Percentiles rank a stretch among this genome's conserved stretches.
These are phyloP conservation scores for Dothideomycetidae sp. DNA, from an alignment of 2,329 filamentous ascomycete genomes.

Conservation along the genomic window DNA sequence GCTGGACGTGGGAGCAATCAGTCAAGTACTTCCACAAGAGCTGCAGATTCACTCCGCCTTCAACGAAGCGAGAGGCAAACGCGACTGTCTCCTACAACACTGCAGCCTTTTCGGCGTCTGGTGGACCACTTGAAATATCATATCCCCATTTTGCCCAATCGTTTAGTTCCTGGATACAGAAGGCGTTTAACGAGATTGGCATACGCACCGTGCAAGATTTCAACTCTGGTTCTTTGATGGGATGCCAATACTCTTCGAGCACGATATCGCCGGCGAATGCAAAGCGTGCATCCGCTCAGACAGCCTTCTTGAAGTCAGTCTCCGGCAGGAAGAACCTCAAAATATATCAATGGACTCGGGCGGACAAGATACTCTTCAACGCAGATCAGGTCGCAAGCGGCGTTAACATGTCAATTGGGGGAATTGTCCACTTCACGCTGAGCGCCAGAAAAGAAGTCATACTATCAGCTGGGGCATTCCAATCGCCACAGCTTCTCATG, in stretches of 20 bases:
- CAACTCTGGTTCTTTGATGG: slow-evolving; percentile 16
- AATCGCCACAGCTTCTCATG: slow-evolving; percentile 22
- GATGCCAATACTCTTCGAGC: slow-evolving; percentile 14
- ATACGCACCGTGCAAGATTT: slow-evolving; percentile 18
- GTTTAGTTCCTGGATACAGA: slow-evolving; percentile 19
- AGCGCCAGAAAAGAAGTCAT: slow-evolving; percentile 21
- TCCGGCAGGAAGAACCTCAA: slow-evolving; percentile 13
- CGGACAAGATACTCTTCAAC: slow-evolving; percentile 23
- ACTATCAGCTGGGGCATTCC: slow-evolving; percentile 19
- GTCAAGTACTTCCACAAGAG: slow-evolving; percentile 16
- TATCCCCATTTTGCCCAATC: slow-evolving; percentile 19
- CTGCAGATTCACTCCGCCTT: slow-evolving; percentile 14
- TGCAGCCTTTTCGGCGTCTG: slow-evolving; percentile 13
- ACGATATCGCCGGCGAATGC: slow-evolving; percentile 22
- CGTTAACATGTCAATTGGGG: slow-evolving; percentile 18
- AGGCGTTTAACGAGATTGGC: slow-evolving; percentile 19
- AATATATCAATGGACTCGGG: slow-evolving; percentile 22
- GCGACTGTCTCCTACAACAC: slow-evolving; percentile 16
- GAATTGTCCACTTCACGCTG: slow-evolving; percentile 5
- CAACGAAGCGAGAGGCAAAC: slow-evolving; percentile 16
- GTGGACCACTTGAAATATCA: slow-evolving; percentile 21
- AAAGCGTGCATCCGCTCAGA: slow-evolving; percentile 17
- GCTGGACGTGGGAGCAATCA: slow-evolving; percentile 19
- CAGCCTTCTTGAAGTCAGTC: slow-evolving; percentile 16
- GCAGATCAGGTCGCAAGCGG: slow-evolving; percentile 15